These are phyloP conservation scores for Cutaneotrichosporon curvatum DNA, from an alignment of 1,284 basidiomycete genomes.

Conservation along the genomic window DNA sequence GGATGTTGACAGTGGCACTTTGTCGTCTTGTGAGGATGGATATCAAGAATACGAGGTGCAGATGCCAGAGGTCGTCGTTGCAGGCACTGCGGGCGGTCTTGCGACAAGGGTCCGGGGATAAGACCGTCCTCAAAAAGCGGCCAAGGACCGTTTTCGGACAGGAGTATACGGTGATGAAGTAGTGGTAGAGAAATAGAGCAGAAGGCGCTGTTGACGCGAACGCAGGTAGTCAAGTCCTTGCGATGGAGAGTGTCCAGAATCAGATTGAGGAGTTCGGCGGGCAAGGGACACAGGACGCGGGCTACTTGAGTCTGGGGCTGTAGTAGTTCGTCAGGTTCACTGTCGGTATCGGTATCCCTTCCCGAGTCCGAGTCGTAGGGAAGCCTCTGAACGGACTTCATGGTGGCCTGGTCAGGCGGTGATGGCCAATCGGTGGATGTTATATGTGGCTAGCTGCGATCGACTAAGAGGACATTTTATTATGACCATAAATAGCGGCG, in stretches of 20 bases:
- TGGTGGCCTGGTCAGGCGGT: too few relatives aligned
- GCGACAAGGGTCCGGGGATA: not conserved
- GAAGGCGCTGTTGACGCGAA: constrained; percentile 6
- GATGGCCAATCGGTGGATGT: too few relatives aligned
- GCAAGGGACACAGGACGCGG: not conserved
- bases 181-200: constrained; percentile 6
- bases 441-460: too few relatives aligned
- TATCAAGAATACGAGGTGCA: constrained; percentile 1
- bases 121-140: constrained; percentile 4
- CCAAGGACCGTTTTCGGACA: constrained; percentile 7
- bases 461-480: too few relatives aligned
- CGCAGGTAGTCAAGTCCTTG: constrained; percentile 1
- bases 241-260: not conserved
- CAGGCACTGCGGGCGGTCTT: not conserved
- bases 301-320: too few relatives aligned
- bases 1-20: not conserved
- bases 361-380: too few relatives aligned
- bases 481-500: too few relatives aligned
- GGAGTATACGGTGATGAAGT: constrained; percentile 2
- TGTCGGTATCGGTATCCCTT: too few relatives aligned
- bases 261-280: constrained; percentile 4
- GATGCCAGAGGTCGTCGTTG: not conserved
- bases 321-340: too few relatives aligned
- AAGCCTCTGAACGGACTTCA: too few relatives aligned
- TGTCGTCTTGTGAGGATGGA: constrained; percentile 5